Conservation (phyloP, 2,329 filamentous ascomycete species). For the Fusarium humuli region DNA sequence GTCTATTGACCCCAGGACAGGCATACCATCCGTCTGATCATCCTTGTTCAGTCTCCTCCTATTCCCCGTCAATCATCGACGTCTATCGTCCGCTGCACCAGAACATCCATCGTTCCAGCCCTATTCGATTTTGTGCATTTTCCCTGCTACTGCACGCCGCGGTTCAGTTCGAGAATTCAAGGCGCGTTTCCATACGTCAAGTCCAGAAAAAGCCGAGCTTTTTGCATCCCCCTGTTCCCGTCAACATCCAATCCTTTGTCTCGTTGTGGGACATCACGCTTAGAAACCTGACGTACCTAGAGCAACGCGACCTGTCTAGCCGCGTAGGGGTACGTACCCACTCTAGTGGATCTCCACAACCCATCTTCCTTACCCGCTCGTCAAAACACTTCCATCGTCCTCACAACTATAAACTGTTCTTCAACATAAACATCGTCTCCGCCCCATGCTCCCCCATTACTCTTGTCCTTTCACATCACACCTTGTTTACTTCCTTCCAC, state of each 20-base stretch:
- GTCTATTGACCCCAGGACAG: constrained; percentile 15
- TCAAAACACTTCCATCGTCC: constrained; percentile 54
- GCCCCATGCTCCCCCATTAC: constrained; percentile 41
- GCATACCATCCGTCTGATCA: constrained; percentile 2
- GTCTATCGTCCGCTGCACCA: not conserved
- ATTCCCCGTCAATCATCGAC: constrained; percentile 1
- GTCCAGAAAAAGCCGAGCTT: constrained; percentile 23
- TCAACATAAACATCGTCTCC: constrained; percentile 53
- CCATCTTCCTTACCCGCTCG: constrained; percentile 51
- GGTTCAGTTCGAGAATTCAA: constrained; percentile 21
- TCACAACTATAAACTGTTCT: constrained; percentile 49
- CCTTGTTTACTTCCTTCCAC: constrained; percentile 43
- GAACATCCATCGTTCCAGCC: constrained; percentile 2
- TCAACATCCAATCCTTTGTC: constrained; percentile 42
- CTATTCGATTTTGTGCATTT: constrained; percentile 11
- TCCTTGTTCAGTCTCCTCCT: constrained; percentile 4
- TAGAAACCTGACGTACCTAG: constrained; percentile 46
- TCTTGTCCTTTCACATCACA: constrained; percentile 42
- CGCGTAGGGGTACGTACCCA: constrained; percentile 51
- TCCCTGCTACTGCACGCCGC: constrained; percentile 17
- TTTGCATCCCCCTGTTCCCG: constrained; percentile 24
- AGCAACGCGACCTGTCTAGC: constrained; percentile 49
- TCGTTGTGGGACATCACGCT: constrained; percentile 47
- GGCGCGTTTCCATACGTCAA: constrained; percentile 41
- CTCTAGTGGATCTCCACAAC: constrained; percentile 39